These are phyloP conservation scores for Circinella minor DNA, from an alignment of 371 early-diverging fungal genomes.

Conservation along the genomic window DNA sequence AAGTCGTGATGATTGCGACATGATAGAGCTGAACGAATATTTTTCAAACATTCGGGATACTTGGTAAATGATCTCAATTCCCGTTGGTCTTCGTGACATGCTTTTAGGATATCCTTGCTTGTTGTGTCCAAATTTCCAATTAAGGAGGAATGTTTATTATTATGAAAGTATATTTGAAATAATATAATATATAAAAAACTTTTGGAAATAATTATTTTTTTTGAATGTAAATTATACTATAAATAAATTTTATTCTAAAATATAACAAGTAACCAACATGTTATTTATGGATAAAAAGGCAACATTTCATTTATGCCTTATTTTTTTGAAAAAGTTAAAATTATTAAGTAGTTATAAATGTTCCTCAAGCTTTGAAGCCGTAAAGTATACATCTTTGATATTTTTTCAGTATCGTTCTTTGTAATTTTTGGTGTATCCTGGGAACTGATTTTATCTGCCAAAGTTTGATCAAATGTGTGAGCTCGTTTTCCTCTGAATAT, in stretches of 20 bases:
- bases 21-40: slow-evolving; percentile 10
- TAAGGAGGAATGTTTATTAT: too few relatives aligned
- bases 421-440: slow-evolving; percentile 13
- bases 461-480: slow-evolving; percentile 5
- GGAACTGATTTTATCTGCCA: slow-evolving; percentile 4
- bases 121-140: slow-evolving; percentile 9
- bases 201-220: too few relatives aligned
- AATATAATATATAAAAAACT: too few relatives aligned
- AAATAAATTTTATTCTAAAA: too few relatives aligned
- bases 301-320: too few relatives aligned
- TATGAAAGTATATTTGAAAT: too few relatives aligned
- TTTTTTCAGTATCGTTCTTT: slow-evolving; percentile 7
- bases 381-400: slow-evolving; percentile 12
- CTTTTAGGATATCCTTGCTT: slow-evolving; percentile 10
- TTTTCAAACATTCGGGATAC: slow-evolving; percentile 3
- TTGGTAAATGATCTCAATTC: slow-evolving; percentile 3
- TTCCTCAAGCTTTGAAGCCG: slow-evolving; percentile 8
- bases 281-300: too few relatives aligned
- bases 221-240: too few relatives aligned
- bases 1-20: slow-evolving; percentile 11
- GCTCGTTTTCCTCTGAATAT: slow-evolving; percentile 14
- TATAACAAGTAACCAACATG: too few relatives aligned
- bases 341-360: too few relatives aligned
- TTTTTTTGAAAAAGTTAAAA: too few relatives aligned
- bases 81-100: slow-evolving; percentile 8